phyloP scores from a whole-genome alignment of 2,329 filamentous ascomycete genomes.

The Daldinia sp. region DNA sequence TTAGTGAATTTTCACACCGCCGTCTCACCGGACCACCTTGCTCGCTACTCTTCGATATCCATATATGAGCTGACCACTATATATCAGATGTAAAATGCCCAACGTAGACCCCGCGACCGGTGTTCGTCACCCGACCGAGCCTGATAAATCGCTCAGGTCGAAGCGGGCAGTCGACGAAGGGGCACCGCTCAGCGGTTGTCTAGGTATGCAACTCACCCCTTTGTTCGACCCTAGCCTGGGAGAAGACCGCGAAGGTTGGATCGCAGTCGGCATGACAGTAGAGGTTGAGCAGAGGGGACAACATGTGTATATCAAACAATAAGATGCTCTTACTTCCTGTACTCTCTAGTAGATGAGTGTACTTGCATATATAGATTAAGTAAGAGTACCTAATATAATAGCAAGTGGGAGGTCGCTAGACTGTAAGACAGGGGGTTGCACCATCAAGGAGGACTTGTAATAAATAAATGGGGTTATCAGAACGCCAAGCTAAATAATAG shows the following conservation, averaged over 20 bases:
- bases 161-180: slow-evolving; percentile 72
- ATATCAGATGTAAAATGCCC: slow-evolving; percentile 72
- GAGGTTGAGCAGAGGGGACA: slow-evolving; percentile 61
- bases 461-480: background rate
- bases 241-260: slow-evolving; percentile 54
- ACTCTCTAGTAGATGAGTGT: slow-evolving; percentile 7
- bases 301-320: slow-evolving; percentile 59
- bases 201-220: slow-evolving; percentile 76
- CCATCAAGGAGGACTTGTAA: background rate
- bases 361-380: slow-evolving; percentile 2
- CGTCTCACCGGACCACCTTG: background rate
- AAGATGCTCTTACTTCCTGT: slow-evolving; percentile 8
- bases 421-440: background rate
- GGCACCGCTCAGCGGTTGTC: slow-evolving; percentile 66
- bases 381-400: background rate
- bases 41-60: background rate
- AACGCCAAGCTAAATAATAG: slow-evolving; percentile 8
- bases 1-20: slow-evolving; percentile 48
- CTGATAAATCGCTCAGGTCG: slow-evolving; percentile 68
- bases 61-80: background rate
- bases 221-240: slow-evolving; percentile 56
- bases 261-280: slow-evolving; percentile 69
- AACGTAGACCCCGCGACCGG: slow-evolving; percentile 75
- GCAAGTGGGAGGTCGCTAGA: background rate
- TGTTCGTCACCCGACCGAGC: slow-evolving; percentile 66